Evolutionary conservation across 2,329 filamentous ascomycete species (phyloP), one percentile per base, ranked within the genome.

Genomic region (Talaromyces pinophilus): DNA sequence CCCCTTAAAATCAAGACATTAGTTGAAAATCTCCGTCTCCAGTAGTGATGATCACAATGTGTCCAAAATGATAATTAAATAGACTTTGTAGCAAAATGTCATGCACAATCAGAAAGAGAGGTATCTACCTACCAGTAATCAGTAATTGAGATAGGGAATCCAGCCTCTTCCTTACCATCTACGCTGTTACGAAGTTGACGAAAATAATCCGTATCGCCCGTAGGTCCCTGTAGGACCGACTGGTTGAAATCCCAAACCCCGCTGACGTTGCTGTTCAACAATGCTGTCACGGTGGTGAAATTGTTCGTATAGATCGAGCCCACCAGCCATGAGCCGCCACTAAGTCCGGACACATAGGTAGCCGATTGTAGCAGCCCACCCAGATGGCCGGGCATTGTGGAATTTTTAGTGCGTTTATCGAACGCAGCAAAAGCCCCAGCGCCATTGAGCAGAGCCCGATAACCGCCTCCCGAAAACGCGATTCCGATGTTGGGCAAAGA

Each of bases 241-340:
- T 87, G 86, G 5, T 78, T 81, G 70, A 91, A 59, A 8, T 89
- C 82, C 88, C 88, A 91, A 1, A 90, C 74, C 8, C 79, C 78
- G 7, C 80, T 80, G 2, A 74, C 68, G 8, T 74, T 73, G 8
- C 83, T 79, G 44, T 83, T 75, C 28, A 82, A 77, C 59, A 92
- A 83, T 67, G 78, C 76, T 61, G 84, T 77, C 2, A 93, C 85
- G 0, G 88, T 87, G 10, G 87, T 90, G 76, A 92, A 96, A 81
- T 96, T 96, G 75, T 89, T 88, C 71, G 87, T 82, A 68, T 87
- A 93, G 15, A 96, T 81, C 65, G 90, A 92, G n/a, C 92, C 91
- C 5, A 96, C 86, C n/a, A 96, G 83, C 93, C 92, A 97, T 61
- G 88, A 87, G 64, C 92, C 92, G 33, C 92, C 92, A 7, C 91